These are phyloP conservation scores for Lactifluus echinatus DNA, from an alignment of 768 basidiomycete species.

Conservation along the genomic window DNA sequence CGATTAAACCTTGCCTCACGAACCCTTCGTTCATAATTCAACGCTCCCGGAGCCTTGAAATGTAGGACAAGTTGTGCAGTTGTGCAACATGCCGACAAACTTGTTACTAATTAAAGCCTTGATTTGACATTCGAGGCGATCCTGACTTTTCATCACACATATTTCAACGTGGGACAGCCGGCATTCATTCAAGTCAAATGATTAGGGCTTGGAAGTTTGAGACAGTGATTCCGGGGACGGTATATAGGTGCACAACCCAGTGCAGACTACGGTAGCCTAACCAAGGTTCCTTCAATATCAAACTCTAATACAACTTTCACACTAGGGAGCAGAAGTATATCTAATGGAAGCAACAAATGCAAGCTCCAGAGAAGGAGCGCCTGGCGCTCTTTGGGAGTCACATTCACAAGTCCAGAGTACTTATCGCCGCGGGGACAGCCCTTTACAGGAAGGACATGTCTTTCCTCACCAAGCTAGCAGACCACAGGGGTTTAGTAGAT, in stretches of 20 bases:
- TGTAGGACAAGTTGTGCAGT: slow-evolving; percentile 59
- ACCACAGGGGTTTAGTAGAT: background rate
- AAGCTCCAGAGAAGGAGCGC: slow-evolving; percentile 2
- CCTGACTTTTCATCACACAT: slow-evolving; percentile 62
- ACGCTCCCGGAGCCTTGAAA: slow-evolving; percentile 41
- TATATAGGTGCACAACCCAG: too few species aligned
- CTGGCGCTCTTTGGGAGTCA: background rate
- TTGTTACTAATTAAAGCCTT: slow-evolving; percentile 54
- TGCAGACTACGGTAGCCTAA: slow-evolving; percentile 41
- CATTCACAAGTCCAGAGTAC: background rate
- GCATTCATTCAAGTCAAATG: slow-evolving; percentile 55
- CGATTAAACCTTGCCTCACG: slow-evolving; percentile 46
- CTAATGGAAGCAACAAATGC: slow-evolving; percentile 13
- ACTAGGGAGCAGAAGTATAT: slow-evolving; percentile 1
- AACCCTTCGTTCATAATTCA: background rate
- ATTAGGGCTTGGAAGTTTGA: slow-evolving; percentile 49
- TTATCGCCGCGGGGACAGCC: background rate
- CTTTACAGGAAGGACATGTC: background rate
- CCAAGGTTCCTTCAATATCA: slow-evolving; percentile 37
- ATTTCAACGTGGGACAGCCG: slow-evolving; percentile 46
- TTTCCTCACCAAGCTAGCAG: background rate
- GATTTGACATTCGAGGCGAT: slow-evolving; percentile 39
- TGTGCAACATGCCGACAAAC: slow-evolving; percentile 50
- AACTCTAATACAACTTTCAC: background rate
- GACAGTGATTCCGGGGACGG: slow-evolving; percentile 40